Conservation (phyloP, 345 rosid species). For the Raphanus raphanistrum region DNA sequence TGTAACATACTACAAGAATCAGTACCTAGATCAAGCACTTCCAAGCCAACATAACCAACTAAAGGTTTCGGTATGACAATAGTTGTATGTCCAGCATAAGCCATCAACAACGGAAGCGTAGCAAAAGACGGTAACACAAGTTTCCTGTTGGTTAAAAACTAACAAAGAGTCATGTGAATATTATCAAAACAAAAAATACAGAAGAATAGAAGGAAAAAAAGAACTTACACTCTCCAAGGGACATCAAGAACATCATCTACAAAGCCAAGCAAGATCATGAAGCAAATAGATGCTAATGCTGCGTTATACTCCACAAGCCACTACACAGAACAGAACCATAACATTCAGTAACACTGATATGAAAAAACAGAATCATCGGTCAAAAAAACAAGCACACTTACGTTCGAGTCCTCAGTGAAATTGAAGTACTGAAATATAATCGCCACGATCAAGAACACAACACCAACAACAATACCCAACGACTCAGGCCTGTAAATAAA, state of each 20-base stretch:
- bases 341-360: not conserved
- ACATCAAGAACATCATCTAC: conserved; percentile 95
- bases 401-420: conserved; percentile 90
- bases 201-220: not conserved
- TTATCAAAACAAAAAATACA: not conserved
- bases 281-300: conserved; percentile 89
- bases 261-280: conserved; percentile 95
- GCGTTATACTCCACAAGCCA: conserved; percentile 99
- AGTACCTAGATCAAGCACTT: conserved; percentile 85
- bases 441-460: conserved; percentile 81
- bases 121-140: conserved; percentile 89
- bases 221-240: conserved; percentile 99
- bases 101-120: conserved; percentile 93
- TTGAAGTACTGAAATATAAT: conserved; percentile 86
- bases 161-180: conserved; percentile 1
- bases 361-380: not conserved
- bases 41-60: conserved; percentile 62
- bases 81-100: conserved; percentile 98
- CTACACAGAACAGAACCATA: conserved; percentile 42
- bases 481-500: conserved; percentile 79
- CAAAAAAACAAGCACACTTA: conserved; percentile 43
- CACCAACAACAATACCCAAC: conserved; percentile 83
- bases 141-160: conserved; percentile 53
- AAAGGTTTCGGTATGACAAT: conserved; percentile 92
- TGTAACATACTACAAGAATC: not conserved